Percentiles rank a stretch among this genome's conserved stretches.
These are phyloP conservation scores for Epichloe bromicola DNA, from an alignment of 2,329 filamentous ascomycete species.

Conservation along the genomic window DNA sequence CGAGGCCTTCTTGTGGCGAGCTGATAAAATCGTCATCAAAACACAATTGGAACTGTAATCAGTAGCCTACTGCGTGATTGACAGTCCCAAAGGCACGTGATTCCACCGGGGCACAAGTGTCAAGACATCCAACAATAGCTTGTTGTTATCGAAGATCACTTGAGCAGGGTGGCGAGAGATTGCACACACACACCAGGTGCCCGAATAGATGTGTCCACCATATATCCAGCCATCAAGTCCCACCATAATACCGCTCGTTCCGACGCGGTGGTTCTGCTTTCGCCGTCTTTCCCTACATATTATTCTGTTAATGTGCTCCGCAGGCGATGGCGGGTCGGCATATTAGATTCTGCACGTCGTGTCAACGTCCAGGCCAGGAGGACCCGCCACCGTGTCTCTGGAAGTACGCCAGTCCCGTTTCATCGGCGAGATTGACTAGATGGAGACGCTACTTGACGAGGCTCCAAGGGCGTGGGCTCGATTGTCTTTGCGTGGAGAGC, in stretches of 20 bases:
- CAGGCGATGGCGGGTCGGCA: background rate
- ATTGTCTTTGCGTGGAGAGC: background rate
- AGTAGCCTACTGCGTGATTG: too few species aligned
- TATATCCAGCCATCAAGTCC: background rate
- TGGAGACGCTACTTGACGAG: constrained; percentile 1
- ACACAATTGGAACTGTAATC: too few species aligned
- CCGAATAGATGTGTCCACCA: background rate
- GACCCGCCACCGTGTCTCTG: constrained; percentile 5
- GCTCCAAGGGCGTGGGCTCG: constrained; percentile 1
- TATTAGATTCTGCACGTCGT: background rate
- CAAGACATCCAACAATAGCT: too few species aligned
- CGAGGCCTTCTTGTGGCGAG: background rate
- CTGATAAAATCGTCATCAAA: background rate
- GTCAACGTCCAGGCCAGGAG: background rate
- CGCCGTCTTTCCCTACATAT: too few species aligned
- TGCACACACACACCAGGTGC: background rate
- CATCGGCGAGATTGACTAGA: constrained; percentile 1
- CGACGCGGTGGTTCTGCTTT: background rate
- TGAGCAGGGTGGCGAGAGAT: background rate
- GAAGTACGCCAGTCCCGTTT: constrained; percentile 6
- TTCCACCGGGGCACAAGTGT: background rate
- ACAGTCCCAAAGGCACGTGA: background rate
- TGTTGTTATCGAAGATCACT: background rate
- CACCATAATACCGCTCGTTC: background rate
- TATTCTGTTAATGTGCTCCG: background rate